Conservation (phyloP, 805 yeast species). For the Cyberlindnera xishuangbannaensis region DNA sequence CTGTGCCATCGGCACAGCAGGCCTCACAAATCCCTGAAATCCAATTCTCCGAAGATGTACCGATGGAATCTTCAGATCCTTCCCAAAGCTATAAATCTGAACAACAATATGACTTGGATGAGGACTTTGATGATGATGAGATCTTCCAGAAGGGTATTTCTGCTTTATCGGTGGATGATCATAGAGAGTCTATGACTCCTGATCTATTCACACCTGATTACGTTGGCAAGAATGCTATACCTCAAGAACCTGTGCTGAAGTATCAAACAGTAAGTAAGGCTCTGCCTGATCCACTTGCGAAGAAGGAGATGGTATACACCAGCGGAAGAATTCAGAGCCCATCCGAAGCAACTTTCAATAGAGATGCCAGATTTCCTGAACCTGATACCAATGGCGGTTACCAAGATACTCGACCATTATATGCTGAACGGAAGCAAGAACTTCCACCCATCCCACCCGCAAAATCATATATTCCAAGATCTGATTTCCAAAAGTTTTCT, state of each 20-base stretch:
- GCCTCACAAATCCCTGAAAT: conserved; percentile 1
- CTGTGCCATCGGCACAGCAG: not conserved
- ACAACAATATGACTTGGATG: conserved; percentile 16
- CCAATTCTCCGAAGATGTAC: not conserved
- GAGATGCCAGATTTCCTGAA: conserved; percentile 7
- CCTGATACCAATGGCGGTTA: conserved; percentile 1
- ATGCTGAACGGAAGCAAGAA: too few species aligned
- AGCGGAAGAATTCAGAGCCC: conserved; percentile 21
- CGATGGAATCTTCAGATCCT: conserved; percentile 4
- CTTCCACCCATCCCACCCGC: conserved; percentile 4
- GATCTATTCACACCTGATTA: conserved; percentile 27
- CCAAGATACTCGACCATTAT: too few species aligned
- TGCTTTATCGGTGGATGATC: conserved; percentile 13
- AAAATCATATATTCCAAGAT: conserved; percentile 18
- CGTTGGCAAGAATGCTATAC: conserved; percentile 7
- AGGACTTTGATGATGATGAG: conserved; percentile 25
- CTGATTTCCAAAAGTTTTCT: conserved; percentile 19
- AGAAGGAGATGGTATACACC: conserved; percentile 17
- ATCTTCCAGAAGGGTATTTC: conserved; percentile 23
- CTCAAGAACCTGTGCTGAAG: conserved; percentile 12
- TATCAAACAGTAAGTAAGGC: conserved; percentile 15
- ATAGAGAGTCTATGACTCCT: conserved; percentile 1
- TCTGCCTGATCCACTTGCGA: conserved; percentile 9
- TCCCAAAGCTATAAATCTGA: conserved; percentile 6
- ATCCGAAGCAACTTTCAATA: conserved; percentile 7